Evolutionary conservation across 2,329 filamentous ascomycete species (phyloP), one percentile per base, ranked within the genome.

Genomic region (Verticillium dahliae): DNA sequence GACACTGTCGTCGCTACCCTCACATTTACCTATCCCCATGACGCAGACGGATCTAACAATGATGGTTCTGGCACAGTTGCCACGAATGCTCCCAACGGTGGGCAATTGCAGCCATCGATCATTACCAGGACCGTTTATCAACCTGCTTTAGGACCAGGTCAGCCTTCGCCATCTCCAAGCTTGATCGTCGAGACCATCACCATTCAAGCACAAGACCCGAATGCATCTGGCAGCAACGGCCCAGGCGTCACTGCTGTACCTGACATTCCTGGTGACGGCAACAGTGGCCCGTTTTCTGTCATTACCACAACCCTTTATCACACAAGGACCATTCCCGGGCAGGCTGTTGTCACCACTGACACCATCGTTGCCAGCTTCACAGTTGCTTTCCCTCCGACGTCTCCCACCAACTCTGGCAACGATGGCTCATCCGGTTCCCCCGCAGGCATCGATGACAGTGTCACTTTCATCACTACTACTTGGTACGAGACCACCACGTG

Each of bases 281-380:
- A 18, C 33, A 45, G 34, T 15, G 57, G 31, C 7, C 6, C 59
- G 6, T 45, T 60, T 13, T 63, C 63, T 34, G 59, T 60, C 15
- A 57, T 66, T 56, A 65, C 63, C 34, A 65, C 61, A 33, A 66
- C 63, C 1, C 58, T 66, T 14, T 66, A 63, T 38, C 58, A 55
- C 13, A 56, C 62, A 11, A 61, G 59, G 18, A 61, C 55, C 13
- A 22, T 54, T 35, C 39, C 37, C n/a, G 33, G 63, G 41, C 45
- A 52, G 22, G 56, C 61, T 58, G 31, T 60, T 18, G 38, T 61
- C 27, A 60, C 59, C 10, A 57, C 62, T 39, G 63, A 65, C 39
- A 33, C 62, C 27, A 39, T 65, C 38, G 63, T 65, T 27, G 65
- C 67, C 10, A 70, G 66, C 22, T 63, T 72, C 55, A 75, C 72